Percentiles rank a stretch among this genome's conserved stretches.
Evolutionary conservation across 768 basidiomycete genomes (phyloP).

Genomic region (Suillus fuscotomentosus): DNA sequence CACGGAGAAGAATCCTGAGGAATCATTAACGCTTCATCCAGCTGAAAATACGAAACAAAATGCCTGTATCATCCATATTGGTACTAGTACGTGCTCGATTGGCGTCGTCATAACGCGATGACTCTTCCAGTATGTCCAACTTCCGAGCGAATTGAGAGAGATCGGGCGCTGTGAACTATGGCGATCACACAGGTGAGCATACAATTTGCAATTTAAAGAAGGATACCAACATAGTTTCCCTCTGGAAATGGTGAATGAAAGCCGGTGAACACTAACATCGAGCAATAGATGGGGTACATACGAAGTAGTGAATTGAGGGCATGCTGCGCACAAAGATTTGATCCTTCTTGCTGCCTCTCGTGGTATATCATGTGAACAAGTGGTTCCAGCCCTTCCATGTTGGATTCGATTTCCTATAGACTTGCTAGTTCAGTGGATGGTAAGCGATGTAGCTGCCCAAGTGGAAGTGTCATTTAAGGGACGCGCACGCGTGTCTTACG

Average conservation of each 20-base stretch:
- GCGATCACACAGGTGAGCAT: constrained; percentile 15
- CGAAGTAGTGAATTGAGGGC: constrained; percentile 80
- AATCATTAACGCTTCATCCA: not conserved
- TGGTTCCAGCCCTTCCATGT: constrained; percentile 59
- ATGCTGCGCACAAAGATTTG: constrained; percentile 87
- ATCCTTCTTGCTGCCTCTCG: constrained; percentile 73
- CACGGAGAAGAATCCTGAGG: constrained; percentile 84
- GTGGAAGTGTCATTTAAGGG: constrained; percentile 10
- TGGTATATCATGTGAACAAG: constrained; percentile 67
- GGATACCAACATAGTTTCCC: constrained; percentile 46
- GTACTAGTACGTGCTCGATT: constrained; percentile 47
- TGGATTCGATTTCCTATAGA: constrained; percentile 11
- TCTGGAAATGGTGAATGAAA: constrained; percentile 28
- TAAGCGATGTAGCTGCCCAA: constrained; percentile 11
- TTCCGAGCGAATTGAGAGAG: constrained; percentile 70
- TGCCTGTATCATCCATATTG: constrained; percentile 94
- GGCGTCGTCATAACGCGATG: constrained; percentile 44
- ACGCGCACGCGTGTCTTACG: constrained; percentile 33
- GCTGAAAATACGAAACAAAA: not conserved
- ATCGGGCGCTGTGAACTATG: constrained; percentile 77
- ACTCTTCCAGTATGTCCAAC: constrained; percentile 64
- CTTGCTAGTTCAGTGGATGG: constrained; percentile 6
- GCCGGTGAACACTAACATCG: constrained; percentile 36
- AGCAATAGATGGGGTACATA: constrained; percentile 26
- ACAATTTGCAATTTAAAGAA: not conserved